Evolutionary conservation across 179 eudicot species (phyloP), one percentile per base, ranked within the genome.

Genomic region (Silene noctiflora): DNA sequence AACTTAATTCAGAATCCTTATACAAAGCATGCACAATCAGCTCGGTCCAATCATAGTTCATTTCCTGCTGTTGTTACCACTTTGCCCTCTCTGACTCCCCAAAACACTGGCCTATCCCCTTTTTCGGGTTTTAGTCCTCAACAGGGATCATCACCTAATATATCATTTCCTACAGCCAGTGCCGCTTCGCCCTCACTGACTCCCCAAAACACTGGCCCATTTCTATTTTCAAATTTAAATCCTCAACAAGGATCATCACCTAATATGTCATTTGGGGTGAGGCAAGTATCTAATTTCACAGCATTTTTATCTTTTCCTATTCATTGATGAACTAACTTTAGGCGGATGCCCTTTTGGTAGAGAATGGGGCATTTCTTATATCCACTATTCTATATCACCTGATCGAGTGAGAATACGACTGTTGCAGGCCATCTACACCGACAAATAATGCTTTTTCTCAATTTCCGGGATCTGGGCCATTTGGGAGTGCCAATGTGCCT

Each of bases 91-190:
- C 42, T 44, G 22, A 35, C 77, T 66, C 76, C 82, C 74, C 89
- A 83, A 78, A 89, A 79, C 74, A 80, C 58, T 39, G 48, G 46
- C 19, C 81, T 88, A 66, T 84, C 90, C 79, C 55, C 89, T 31
- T 87, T 87, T 66, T 80, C 93, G 39, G 76, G 91, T 79, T 89
- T 88, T 83, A 78, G 85, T 77, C 80, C 86, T 76, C 98, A 92
- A 83, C 83, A 88, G 73, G 87, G 83, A 72, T 76, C 87, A 44
- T 78, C 88, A 67, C 72, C 84, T 61, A 86, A 82, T 79, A 58
- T 75, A 70, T 76, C 87, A 75, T 83, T 86, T 84, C 80, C 90
- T 71, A 83, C 83, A 27, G 76, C 71, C 64, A 77, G 17, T 63
- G 63, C 85, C 59, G 76, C 77, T 82, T 72, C 80, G 66, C 77